Conservation (phyloP, 257 asterid species). For the Oldenlandia corymbosa region DNA sequence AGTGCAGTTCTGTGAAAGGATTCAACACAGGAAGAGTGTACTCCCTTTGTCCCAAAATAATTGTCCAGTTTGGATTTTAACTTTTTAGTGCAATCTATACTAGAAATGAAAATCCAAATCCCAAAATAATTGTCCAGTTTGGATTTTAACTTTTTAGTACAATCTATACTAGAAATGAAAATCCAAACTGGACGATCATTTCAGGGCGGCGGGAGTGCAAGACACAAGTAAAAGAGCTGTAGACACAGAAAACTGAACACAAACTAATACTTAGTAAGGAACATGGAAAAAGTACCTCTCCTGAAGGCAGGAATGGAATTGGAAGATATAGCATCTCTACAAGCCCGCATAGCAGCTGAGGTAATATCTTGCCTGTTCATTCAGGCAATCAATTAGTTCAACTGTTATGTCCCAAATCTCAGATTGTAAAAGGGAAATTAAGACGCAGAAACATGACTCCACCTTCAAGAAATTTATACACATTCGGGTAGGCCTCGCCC, state of each 20-base stretch:
- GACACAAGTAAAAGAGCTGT: background rate
- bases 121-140: too few relatives aligned
- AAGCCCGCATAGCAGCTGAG: constrained; percentile 92
- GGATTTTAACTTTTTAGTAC: too few relatives aligned
- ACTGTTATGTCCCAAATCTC: background rate
- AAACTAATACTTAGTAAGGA: background rate
- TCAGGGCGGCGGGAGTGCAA: too few relatives aligned
- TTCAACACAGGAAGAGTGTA: too few relatives aligned
- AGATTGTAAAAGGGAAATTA: background rate
- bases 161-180: too few relatives aligned
- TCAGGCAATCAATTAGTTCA: background rate
- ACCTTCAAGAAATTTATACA: background rate
- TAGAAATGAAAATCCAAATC: too few relatives aligned
- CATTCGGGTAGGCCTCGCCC: background rate
- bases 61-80: too few relatives aligned
- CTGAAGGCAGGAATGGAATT: constrained; percentile 93
- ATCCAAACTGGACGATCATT: too few relatives aligned
- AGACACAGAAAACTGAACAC: background rate
- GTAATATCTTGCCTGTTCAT: constrained; percentile 70
- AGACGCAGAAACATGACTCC: too few relatives aligned
- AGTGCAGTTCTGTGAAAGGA: too few relatives aligned
- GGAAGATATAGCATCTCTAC: constrained; percentile 83
- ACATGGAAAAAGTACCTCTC: constrained; percentile 42
- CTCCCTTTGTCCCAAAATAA: too few relatives aligned
- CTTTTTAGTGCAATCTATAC: too few relatives aligned